Evolutionary conservation across 2,329 filamentous ascomycete species (phyloP).

Genomic region (Dactylellina cionopaga): DNA sequence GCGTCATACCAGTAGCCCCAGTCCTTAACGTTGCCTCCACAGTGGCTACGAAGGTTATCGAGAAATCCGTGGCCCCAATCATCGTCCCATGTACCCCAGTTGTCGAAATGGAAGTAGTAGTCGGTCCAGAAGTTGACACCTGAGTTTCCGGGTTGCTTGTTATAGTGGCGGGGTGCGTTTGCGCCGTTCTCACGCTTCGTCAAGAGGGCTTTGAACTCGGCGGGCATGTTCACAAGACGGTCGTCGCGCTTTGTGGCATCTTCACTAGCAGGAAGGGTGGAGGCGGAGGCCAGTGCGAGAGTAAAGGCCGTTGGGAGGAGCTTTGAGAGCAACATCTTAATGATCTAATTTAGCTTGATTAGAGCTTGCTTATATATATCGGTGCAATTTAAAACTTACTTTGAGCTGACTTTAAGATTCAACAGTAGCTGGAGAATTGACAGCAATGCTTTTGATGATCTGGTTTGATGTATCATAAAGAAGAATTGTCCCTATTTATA

Average conservation of each 20-base stretch:
- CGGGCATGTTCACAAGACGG: background rate
- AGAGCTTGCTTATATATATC: too few species aligned
- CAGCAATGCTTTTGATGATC: too few species aligned
- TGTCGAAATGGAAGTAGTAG: slow-evolving; percentile 24
- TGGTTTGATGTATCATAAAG: too few species aligned
- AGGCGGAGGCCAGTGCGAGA: background rate
- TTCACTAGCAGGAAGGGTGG: background rate
- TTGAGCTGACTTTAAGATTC: too few species aligned
- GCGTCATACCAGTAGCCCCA: slow-evolving; percentile 12
- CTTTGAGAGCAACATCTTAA: slow-evolving; percentile 2
- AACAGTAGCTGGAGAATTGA: too few species aligned
- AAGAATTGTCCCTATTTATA: too few species aligned
- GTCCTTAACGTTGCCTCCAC: background rate
- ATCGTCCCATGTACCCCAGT: slow-evolving; percentile 13
- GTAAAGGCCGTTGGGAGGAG: background rate
- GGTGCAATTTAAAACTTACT: too few species aligned
- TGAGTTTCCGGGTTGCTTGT: background rate
- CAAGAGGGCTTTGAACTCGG: background rate
- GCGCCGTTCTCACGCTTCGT: background rate
- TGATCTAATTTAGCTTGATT: too few species aligned
- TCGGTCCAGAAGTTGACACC: background rate
- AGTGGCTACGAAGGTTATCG: slow-evolving; percentile 7
- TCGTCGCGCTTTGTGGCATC: background rate
- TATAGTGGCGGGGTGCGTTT: background rate
- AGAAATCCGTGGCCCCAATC: slow-evolving; percentile 22